phyloP scores from a whole-genome alignment of 495 filamentous ascomycete species.

The Venustampulla echinocandica region DNA sequence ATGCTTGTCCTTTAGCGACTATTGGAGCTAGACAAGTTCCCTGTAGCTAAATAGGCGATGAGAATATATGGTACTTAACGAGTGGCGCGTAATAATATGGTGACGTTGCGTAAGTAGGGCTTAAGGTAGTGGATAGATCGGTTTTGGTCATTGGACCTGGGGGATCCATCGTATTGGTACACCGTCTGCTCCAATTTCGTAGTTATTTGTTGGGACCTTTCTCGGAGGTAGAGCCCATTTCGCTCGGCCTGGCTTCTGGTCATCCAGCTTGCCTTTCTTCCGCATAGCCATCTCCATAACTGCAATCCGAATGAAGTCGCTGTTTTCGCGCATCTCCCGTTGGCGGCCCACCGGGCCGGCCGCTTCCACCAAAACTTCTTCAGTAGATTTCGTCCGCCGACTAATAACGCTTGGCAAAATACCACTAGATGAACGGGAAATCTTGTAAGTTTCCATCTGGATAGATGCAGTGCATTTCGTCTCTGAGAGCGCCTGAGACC shows the following conservation, averaged over 20 bases:
- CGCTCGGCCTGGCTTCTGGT: constrained; percentile 72
- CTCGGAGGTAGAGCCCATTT: constrained; percentile 82
- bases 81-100: too few species aligned
- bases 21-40: too few species aligned
- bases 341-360: constrained; percentile 52
- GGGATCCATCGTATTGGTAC: constrained; percentile 44
- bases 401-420: constrained; percentile 27
- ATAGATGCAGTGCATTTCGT: constrained; percentile 63
- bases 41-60: too few species aligned
- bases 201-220: constrained; percentile 45
- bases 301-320: constrained; percentile 86
- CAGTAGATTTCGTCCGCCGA: constrained; percentile 20
- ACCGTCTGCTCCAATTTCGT: constrained; percentile 41
- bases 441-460: constrained; percentile 77
- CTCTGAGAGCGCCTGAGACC: constrained; percentile 23
- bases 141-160: not conserved
- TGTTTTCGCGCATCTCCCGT: constrained; percentile 86
- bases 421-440: constrained; percentile 36
- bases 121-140: too few species aligned
- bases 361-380: constrained; percentile 17
- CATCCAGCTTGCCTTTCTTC: constrained; percentile 78
- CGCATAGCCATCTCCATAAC: constrained; percentile 98
- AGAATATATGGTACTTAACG: too few species aligned
- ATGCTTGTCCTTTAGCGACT: too few species aligned
- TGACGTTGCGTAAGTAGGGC: too few species aligned